Base-by-base conservation (phyloP, 805 yeast genomes). In the Myxozyma neotropica region DNA sequence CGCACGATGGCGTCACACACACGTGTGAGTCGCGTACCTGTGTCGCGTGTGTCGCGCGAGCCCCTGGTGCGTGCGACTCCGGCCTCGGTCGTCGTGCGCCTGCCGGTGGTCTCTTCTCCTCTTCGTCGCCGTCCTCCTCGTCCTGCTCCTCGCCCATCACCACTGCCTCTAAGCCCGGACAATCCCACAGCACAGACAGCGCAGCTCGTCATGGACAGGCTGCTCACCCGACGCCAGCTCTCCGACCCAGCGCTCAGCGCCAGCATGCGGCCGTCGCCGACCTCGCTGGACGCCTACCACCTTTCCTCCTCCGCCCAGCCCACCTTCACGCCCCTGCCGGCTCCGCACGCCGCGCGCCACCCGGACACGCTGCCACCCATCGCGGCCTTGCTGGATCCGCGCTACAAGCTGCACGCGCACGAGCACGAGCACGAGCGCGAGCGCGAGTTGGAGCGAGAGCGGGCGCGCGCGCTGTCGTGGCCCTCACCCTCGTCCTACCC, bases 211-310 rank as follows among this genome's bases (percentile, higher is more conserved):
- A 40, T 50, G 47, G 54, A 39, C n/a, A 50, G 47, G 46, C 54
- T 36, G 21, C 42, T 35, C 10, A 31, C 33, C 21, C 33, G 31
- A n/a, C 52, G 52, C 19, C 43, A 35, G 21, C 43, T 48, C 6
- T 36, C 52, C 5, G 52, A 50, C 39, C 17, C 54, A 23, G 17
- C 31, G 12, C 27, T 38, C 39, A 5, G 42, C 13, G 21, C 42
- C 13, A 43, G 19, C 33, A 15, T 27, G 39, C 54, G 54, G 12
- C 42, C 46, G 8, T 24, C 62, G 23, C 62, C 62, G 19, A 55
- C 47, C 6, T 58, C 62, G 26, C 55, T 58, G 17, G 62, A 53
- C 19, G 58, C 58, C 6, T 58, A 58, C 49, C 62, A 54, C 23
- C 62, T 54, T 13, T 10, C 43, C 21, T 42, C 55, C 36, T 42